phyloP scores from a whole-genome alignment of 129 eudicot species.

The Saposhnikovia divaricata region DNA sequence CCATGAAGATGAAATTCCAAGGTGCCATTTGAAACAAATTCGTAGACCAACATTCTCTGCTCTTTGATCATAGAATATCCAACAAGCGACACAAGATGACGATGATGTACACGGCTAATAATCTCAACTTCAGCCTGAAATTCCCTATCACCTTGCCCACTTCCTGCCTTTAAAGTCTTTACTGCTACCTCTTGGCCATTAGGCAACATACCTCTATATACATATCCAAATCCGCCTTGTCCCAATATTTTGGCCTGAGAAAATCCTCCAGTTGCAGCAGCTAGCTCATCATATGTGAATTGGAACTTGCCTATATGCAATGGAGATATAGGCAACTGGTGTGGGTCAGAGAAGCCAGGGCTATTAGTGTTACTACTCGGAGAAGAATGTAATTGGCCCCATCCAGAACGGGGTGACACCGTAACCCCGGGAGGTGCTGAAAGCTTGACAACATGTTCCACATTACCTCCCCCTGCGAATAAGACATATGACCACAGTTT shows the following conservation, averaged over 20 bases:
- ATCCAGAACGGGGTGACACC: slow-evolving; percentile 17
- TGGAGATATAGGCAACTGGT: slow-evolving; percentile 9
- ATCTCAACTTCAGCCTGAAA: slow-evolving; percentile 61
- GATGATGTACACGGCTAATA: slow-evolving; percentile 57
- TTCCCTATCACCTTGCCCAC: slow-evolving; percentile 67
- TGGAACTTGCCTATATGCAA: slow-evolving; percentile 30
- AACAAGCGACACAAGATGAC: slow-evolving; percentile 58
- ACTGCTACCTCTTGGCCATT: slow-evolving; percentile 45
- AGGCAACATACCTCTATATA: slow-evolving; percentile 40
- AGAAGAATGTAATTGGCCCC: slow-evolving; percentile 8
- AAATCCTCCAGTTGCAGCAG: slow-evolving; percentile 42
- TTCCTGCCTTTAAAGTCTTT: slow-evolving; percentile 46
- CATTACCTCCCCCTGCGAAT: not conserved
- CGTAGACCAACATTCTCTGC: slow-evolving; percentile 49
- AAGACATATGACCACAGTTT: not conserved
- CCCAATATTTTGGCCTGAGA: slow-evolving; percentile 38
- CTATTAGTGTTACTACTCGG: not conserved
- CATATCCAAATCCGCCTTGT: slow-evolving; percentile 56
- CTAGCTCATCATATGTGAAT: slow-evolving; percentile 41
- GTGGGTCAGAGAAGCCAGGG: slow-evolving; percentile 10
- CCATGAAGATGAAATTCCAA: slow-evolving; percentile 56
- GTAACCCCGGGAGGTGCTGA: slow-evolving; percentile 26
- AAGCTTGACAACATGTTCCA: slow-evolving; percentile 26
- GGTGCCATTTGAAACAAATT: slow-evolving; percentile 46
- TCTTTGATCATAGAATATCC: slow-evolving; percentile 46